phyloP scores from a whole-genome alignment of 2,329 filamentous ascomycete genomes.

The Penicillium sp. region DNA sequence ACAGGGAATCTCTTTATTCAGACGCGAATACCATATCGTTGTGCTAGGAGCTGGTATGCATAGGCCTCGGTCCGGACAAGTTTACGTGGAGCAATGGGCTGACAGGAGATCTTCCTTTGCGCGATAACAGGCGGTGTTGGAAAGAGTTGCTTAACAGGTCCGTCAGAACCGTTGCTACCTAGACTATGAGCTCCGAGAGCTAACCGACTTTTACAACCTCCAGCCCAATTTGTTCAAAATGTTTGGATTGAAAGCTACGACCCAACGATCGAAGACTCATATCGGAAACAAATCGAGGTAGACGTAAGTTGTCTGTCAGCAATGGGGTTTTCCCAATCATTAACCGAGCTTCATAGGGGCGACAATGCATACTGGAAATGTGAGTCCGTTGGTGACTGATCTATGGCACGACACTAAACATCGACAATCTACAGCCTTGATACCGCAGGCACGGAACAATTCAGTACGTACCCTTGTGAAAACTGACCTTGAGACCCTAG shows the following conservation, averaged over 20 bases:
- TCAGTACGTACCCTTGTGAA: slow-evolving; percentile 63
- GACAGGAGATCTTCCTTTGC: slow-evolving; percentile 17
- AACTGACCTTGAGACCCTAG: neutral
- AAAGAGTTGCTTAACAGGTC: slow-evolving; percentile 90
- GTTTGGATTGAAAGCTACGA: slow-evolving; percentile 93
- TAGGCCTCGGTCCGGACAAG: slow-evolving; percentile 10
- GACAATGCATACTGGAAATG: slow-evolving; percentile 89
- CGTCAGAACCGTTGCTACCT: neutral
- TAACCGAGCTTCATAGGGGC: slow-evolving; percentile 59
- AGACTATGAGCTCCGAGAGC: slow-evolving; percentile 4
- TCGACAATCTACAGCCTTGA: slow-evolving; percentile 65
- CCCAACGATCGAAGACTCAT: slow-evolving; percentile 85
- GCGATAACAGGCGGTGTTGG: slow-evolving; percentile 72
- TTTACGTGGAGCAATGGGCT: slow-evolving; percentile 10
- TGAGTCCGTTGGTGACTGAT: slow-evolving; percentile 47
- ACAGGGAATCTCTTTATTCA: slow-evolving; percentile 35
- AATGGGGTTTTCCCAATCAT: slow-evolving; percentile 18
- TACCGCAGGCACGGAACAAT: slow-evolving; percentile 89
- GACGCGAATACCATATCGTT: slow-evolving; percentile 79
- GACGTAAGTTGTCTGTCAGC: slow-evolving; percentile 64
- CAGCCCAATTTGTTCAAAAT: slow-evolving; percentile 90
- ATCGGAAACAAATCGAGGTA: slow-evolving; percentile 83
- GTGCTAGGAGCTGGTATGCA: slow-evolving; percentile 72
- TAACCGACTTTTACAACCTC: slow-evolving; percentile 17
- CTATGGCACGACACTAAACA: slow-evolving; percentile 10